phyloP scores from a whole-genome alignment of 1,139 yeast genomes.

The Spencermartinsiella ligniputridi region DNA sequence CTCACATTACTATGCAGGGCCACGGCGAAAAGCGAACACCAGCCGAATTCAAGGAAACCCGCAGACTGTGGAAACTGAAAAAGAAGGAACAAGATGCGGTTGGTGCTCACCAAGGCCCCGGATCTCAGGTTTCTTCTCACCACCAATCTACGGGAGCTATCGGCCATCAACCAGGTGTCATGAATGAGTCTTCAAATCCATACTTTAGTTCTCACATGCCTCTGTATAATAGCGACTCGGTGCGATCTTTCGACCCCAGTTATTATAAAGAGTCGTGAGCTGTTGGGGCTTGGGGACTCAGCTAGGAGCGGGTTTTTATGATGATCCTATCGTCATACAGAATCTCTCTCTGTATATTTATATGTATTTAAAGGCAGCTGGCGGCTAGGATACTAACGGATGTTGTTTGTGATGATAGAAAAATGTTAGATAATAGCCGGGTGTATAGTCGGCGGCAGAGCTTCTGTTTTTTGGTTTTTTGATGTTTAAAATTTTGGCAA shows the following conservation, averaged over 20 bases:
- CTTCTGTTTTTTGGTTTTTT: too few relatives aligned
- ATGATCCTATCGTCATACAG: too few relatives aligned
- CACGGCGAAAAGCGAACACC: slow-evolving; percentile 70
- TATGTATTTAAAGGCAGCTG: neutral
- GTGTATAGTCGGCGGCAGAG: too few relatives aligned
- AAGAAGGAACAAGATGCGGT: slow-evolving; percentile 17
- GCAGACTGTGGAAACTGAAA: slow-evolving; percentile 32
- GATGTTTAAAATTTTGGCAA: too few relatives aligned
- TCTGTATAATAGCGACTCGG: slow-evolving; percentile 1
- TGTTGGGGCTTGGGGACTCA: too few relatives aligned
- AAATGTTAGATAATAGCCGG: too few relatives aligned
- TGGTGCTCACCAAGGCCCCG: neutral
- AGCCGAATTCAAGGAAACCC: slow-evolving; percentile 56
- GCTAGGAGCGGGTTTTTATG: too few relatives aligned
- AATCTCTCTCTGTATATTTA: neutral
- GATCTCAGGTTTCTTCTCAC: neutral
- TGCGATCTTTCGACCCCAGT: neutral
- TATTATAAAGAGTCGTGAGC: neutral
- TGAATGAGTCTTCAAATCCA: neutral
- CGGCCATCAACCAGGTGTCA: neutral
- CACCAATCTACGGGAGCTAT: neutral
- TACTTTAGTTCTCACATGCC: slow-evolving; percentile 1
- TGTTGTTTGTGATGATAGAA: too few relatives aligned
- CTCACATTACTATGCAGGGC: slow-evolving; percentile 66
- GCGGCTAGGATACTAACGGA: too few relatives aligned